These are phyloP conservation scores for Aspergillus sclerotiicarbonarius DNA, from an alignment of 495 filamentous ascomycete genomes.

Conservation along the genomic window DNA sequence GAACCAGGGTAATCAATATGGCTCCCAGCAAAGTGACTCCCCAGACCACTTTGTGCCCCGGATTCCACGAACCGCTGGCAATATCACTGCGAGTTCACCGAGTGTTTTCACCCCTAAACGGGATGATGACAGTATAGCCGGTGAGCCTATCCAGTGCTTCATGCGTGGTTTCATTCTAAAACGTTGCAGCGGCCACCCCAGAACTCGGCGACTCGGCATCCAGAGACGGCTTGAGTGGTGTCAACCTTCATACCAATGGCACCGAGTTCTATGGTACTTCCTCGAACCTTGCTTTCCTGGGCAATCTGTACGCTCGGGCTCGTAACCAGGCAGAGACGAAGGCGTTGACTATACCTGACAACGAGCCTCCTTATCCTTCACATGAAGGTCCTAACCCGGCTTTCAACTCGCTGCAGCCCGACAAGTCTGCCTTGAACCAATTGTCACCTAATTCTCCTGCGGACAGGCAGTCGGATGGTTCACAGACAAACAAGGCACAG, in stretches of 20 bases:
- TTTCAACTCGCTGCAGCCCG: background rate
- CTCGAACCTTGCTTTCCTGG: conserved; percentile 26
- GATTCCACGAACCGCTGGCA: background rate
- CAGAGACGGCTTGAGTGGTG: conserved; percentile 24
- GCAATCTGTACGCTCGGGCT: conserved; percentile 23
- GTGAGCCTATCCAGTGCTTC: background rate
- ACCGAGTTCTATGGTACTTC: conserved; percentile 30
- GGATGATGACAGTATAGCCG: background rate
- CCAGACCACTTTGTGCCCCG: background rate
- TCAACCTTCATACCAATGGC: conserved; percentile 30
- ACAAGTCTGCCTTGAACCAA: background rate
- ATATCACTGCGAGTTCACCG: conserved; percentile 5
- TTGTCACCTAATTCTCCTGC: background rate
- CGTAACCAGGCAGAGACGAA: conserved; percentile 19
- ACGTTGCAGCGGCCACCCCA: conserved; percentile 5
- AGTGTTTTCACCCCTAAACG: conserved; percentile 1
- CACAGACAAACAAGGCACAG: conserved; percentile 15
- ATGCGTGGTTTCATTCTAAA: background rate
- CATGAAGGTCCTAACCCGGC: background rate
- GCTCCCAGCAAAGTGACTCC: background rate
- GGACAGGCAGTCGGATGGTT: conserved; percentile 6
- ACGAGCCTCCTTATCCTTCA: background rate
- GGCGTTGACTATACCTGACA: background rate
- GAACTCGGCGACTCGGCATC: conserved; percentile 23
- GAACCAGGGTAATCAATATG: background rate